Evolutionary conservation across 371 early-diverging fungal genomes (phyloP).

Genomic region (Mucor piriformis): DNA sequence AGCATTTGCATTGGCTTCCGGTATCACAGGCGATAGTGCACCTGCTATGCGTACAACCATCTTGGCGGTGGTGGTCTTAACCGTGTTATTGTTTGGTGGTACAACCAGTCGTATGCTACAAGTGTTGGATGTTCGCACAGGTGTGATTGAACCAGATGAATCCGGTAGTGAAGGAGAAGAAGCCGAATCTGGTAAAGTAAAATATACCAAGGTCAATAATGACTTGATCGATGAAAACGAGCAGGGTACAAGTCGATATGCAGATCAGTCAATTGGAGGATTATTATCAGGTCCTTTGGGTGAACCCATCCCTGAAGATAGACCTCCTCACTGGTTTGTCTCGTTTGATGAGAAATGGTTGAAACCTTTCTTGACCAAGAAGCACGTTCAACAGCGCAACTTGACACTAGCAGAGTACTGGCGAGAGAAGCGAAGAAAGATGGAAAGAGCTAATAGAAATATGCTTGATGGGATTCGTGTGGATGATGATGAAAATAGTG

Average conservation of each 20-base stretch:
- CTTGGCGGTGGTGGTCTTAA: constrained; percentile 87
- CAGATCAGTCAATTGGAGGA: constrained; percentile 47
- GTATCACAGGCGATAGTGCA: constrained; percentile 70
- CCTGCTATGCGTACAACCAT: constrained; percentile 85
- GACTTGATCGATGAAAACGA: constrained; percentile 17
- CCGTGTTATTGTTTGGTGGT: constrained; percentile 89
- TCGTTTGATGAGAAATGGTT: constrained; percentile 81
- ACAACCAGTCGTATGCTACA: constrained; percentile 82
- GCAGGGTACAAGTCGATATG: constrained; percentile 17
- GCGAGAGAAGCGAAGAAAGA: constrained; percentile 50
- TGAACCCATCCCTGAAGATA: constrained; percentile 53
- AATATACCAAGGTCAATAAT: constrained; percentile 18
- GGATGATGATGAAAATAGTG: constrained; percentile 26
- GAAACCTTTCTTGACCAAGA: constrained; percentile 74
- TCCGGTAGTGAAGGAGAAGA: constrained; percentile 62
- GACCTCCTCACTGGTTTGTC: constrained; percentile 82
- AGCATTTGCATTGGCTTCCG: constrained; percentile 91
- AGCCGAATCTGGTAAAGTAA: constrained; percentile 32
- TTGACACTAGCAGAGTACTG: constrained; percentile 53
- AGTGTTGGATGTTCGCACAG: constrained; percentile 75
- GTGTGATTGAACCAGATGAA: constrained; percentile 64
- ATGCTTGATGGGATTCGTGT: constrained; percentile 52
- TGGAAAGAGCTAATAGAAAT: constrained; percentile 48
- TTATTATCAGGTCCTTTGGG: constrained; percentile 55
- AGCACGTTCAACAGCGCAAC: constrained; percentile 47